These are phyloP conservation scores for Ashbya aceris DNA, from an alignment of 1,139 yeast species.

Conservation along the genomic window DNA sequence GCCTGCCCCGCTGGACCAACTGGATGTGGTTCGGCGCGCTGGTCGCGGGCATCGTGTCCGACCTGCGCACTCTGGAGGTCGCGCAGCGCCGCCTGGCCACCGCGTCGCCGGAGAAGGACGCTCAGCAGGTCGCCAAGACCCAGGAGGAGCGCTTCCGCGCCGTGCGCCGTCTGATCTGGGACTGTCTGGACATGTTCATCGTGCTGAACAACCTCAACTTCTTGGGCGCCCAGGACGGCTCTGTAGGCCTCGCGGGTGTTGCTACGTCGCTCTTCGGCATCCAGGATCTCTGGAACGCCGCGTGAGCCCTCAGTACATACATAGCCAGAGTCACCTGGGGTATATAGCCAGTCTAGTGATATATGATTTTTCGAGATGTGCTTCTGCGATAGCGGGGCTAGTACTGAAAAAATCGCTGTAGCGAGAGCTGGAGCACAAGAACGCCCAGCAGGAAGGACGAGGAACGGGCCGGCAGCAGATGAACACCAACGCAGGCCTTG, in stretches of 20 bases:
- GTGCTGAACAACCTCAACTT: slow-evolving; percentile 61
- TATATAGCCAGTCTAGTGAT: too few species aligned
- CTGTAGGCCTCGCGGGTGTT: slow-evolving; percentile 78
- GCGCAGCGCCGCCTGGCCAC: slow-evolving; percentile 27
- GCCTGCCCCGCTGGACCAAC: slow-evolving; percentile 37
- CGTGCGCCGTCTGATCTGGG: slow-evolving; percentile 67
- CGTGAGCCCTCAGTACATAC: slow-evolving; percentile 3
- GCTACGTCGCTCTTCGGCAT: slow-evolving; percentile 74
- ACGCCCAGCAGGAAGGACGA: background rate
- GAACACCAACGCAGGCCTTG: slow-evolving; percentile 13
- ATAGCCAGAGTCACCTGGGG: too few species aligned
- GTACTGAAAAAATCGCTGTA: slow-evolving; percentile 1
- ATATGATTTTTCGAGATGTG: too few species aligned
- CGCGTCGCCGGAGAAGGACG: slow-evolving; percentile 17
- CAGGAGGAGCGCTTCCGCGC: slow-evolving; percentile 37
- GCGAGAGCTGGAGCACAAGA: slow-evolving; percentile 1
- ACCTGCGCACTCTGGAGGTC: slow-evolving; percentile 39
- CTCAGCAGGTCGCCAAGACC: slow-evolving; percentile 14
- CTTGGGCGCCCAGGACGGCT: slow-evolving; percentile 65
- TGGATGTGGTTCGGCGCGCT: slow-evolving; percentile 77
- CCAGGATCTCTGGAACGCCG: slow-evolving; percentile 46
- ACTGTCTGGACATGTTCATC: slow-evolving; percentile 63
- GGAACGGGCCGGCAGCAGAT: slow-evolving; percentile 11
- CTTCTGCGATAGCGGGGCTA: too few species aligned
- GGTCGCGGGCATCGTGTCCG: slow-evolving; percentile 48